These are phyloP conservation scores for Colletotrichum aenigma DNA, from an alignment of 2,329 filamentous ascomycete genomes.

Conservation along the genomic window DNA sequence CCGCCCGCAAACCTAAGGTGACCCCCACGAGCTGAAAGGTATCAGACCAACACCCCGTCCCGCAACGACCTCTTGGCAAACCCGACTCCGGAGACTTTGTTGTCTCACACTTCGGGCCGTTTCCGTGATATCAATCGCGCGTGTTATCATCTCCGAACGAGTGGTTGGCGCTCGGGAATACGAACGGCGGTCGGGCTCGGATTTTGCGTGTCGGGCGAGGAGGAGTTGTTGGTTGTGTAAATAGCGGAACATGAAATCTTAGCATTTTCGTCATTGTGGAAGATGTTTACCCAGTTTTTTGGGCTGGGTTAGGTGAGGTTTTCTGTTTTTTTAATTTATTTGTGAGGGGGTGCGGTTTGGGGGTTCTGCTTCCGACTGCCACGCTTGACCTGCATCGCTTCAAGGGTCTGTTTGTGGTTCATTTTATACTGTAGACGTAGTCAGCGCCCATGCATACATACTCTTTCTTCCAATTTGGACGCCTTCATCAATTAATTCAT, in stretches of 20 bases:
- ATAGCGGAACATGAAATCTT: background rate
- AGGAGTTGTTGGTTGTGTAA: background rate
- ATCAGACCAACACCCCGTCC: background rate
- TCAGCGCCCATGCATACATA: too few species aligned
- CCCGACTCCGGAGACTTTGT: background rate
- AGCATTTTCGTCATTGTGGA: background rate
- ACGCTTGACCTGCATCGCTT: background rate
- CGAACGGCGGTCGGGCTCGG: background rate
- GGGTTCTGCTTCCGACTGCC: too few species aligned
- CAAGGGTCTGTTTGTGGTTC: background rate
- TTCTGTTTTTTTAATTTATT: too few species aligned
- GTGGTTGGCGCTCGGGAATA: background rate
- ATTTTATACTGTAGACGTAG: too few species aligned
- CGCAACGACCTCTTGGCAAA: background rate
- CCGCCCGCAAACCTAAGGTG: background rate
- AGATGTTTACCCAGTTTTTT: background rate
- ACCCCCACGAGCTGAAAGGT: background rate
- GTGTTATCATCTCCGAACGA: background rate
- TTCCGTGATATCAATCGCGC: background rate
- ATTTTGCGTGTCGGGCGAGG: background rate
- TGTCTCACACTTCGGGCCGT: background rate
- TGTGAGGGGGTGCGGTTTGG: too few species aligned
- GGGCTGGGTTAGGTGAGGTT: background rate
- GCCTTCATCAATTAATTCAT: too few species aligned
- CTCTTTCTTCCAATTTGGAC: too few species aligned